phyloP scores from a whole-genome alignment of 108 stramenopile genomes.

The Skeletonema tropicum region DNA sequence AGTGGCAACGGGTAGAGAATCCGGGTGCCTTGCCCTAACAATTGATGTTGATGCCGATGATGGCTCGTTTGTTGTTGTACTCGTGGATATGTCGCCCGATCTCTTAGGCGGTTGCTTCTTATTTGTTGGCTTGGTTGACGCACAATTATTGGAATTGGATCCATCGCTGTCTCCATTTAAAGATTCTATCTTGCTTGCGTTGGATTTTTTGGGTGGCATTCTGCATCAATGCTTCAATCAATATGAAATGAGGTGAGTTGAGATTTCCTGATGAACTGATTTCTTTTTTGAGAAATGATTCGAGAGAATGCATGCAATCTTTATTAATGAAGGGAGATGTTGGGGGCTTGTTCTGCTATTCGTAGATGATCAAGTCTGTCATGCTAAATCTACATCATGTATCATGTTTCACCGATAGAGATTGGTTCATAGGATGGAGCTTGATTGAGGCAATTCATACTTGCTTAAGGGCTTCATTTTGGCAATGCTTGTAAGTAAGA shows the following conservation, averaged over 20 bases:
- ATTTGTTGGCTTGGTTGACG: neutral
- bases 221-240: neutral
- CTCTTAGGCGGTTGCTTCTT: neutral
- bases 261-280: neutral
- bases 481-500: too few relatives aligned
- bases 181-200: neutral
- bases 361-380: too few relatives aligned
- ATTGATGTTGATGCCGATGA: neutral
- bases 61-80: neutral
- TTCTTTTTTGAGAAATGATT: too few relatives aligned
- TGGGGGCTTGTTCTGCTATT: too few relatives aligned
- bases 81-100: neutral
- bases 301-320: too few relatives aligned
- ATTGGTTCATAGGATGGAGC: too few relatives aligned
- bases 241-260: neutral
- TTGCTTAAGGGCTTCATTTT: too few relatives aligned
- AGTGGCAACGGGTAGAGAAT: too few relatives aligned
- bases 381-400: too few relatives aligned
- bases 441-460: too few relatives aligned
- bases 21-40: neutral
- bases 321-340: too few relatives aligned
- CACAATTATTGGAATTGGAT: neutral
- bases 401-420: too few relatives aligned
- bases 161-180: neutral
- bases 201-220: neutral